A percentile compares a stretch with the other conserved stretches of the same genome.
These are phyloP conservation scores for Tubosaeta sp. DNA, from an alignment of 768 basidiomycete genomes.

Conservation along the genomic window DNA sequence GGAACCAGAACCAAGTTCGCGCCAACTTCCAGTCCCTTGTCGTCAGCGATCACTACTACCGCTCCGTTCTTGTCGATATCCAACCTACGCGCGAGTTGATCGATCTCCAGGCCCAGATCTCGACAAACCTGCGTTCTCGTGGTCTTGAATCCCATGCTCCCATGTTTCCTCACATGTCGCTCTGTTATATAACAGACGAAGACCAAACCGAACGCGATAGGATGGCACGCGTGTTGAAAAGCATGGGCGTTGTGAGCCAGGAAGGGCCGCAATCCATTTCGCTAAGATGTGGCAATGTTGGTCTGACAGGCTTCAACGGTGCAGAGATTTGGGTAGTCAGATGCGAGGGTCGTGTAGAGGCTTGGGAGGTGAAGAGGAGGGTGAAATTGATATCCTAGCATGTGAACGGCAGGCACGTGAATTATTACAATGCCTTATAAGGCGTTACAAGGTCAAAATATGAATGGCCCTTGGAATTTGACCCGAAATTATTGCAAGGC, in stretches of 20 bases:
- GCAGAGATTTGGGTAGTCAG: constrained; percentile 55
- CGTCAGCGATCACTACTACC: constrained; percentile 61
- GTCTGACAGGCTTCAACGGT: constrained; percentile 41
- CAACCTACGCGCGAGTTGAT: constrained; percentile 41
- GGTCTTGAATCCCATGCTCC: constrained; percentile 47
- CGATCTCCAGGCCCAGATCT: constrained; percentile 46
- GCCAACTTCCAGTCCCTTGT: constrained; percentile 52
- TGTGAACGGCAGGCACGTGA: too few relatives aligned
- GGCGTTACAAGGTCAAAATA: too few relatives aligned
- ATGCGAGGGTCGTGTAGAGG: constrained; percentile 57
- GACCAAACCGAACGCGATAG: constrained; percentile 52
- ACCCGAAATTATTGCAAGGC: too few relatives aligned
- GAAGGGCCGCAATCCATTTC: constrained; percentile 25
- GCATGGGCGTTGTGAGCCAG: constrained; percentile 31
- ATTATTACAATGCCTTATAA: too few relatives aligned
- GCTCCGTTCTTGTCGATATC: constrained; percentile 62
- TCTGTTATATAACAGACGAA: constrained; percentile 69
- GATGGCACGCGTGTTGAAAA: constrained; percentile 41
- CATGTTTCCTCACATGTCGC: constrained; percentile 64
- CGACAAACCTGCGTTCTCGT: constrained; percentile 31
- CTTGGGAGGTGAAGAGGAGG: constrained; percentile 50
- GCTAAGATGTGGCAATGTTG: constrained; percentile 24
- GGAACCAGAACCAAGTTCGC: constrained; percentile 31
- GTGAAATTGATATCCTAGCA: constrained; percentile 11
- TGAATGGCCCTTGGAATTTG: too few relatives aligned